These are phyloP conservation scores for Chenopodium quinoa DNA, from an alignment of 148 eudicot species.

Conservation along the genomic window DNA sequence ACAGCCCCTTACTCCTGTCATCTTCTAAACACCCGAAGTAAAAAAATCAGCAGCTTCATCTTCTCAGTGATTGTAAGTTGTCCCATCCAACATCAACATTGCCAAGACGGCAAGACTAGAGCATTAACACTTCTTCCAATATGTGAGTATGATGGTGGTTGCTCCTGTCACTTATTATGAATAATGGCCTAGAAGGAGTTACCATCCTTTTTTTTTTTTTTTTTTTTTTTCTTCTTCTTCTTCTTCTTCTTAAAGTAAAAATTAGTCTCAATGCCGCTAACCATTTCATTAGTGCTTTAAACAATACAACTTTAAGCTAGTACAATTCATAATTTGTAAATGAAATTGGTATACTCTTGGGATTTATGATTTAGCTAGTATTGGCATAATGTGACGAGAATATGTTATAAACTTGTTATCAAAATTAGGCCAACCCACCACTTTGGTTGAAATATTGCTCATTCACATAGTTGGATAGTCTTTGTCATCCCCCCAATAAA, in stretches of 20 bases:
- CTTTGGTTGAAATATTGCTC: not conserved
- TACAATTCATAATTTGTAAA: no score
- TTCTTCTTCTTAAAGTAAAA: no score
- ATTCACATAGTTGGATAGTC: not conserved
- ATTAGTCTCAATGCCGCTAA: no score
- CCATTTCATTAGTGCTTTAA: no score
- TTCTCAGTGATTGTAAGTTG: not conserved
- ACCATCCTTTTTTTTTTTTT: no score
- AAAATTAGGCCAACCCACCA: not conserved
- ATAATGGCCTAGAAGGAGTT: no score
- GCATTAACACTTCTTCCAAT: slow-evolving; percentile 13
- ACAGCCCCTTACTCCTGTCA: not conserved
- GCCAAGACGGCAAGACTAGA: not conserved
- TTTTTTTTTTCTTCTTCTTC: no score
- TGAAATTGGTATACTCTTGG: no score
- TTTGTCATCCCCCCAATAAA: not conserved
- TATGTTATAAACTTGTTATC: not conserved
- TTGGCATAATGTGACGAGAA: not conserved
- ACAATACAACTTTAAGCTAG: no score
- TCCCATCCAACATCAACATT: slow-evolving; percentile 5
- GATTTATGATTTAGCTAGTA: not conserved
- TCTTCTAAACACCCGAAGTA: not conserved
- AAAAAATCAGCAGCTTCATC: not conserved
- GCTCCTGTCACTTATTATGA: no score
- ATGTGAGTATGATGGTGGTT: no score